Base-by-base conservation (phyloP, 345 rosid genomes). In the Lepidium africanum region DNA sequence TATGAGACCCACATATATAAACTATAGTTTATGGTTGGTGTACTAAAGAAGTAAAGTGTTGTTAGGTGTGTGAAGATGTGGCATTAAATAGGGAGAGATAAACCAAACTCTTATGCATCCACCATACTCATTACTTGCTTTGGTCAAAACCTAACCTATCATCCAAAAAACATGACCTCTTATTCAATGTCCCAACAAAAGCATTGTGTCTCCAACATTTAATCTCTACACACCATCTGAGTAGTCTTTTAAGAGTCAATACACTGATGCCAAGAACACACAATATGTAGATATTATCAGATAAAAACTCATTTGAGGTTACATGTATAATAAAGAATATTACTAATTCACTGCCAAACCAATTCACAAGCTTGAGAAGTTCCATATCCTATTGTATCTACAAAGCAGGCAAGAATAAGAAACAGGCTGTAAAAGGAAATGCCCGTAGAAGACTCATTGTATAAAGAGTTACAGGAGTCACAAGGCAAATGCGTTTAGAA, bases 1-100 rank as follows among this genome's bases (percentile, higher is more conserved):
- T 7, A 61, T 30, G 39, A 45, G 69, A 54, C 48, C 33, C 46
- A 70, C 52, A 12, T 10, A 48, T 10, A 48, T 21, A 27, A 3
- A 30, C 7, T 30, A 30, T 48, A 56, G 27, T 47, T 56, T 27
- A 17, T 48, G 38, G 53, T 71, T 62, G 75, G 69, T 71, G 21
- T 61, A 51, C 40, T 27, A 11, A 7, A 60, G 37, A 19, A 39
- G 23, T 69, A 10, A 15, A 50, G 52, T 59, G 17, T 50, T 2
- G 53, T 72, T 43, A 48, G 65, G 59, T 72, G 8, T 55, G 65
- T 72, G 76, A 71, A 71, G 35, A 71, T 53, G 69, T 71, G 0
- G 40, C 50, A 63, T 46, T 63, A 36, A 55, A 27, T 27, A 27
- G 32, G 32, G 32, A 63, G 3, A 5, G 23, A 33, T 13, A 55